A percentile compares a stretch with the other conserved stretches of the same genome.
These are phyloP conservation scores for Jackrogersella multiformis DNA, from an alignment of 495 filamentous ascomycete species.

Conservation along the genomic window DNA sequence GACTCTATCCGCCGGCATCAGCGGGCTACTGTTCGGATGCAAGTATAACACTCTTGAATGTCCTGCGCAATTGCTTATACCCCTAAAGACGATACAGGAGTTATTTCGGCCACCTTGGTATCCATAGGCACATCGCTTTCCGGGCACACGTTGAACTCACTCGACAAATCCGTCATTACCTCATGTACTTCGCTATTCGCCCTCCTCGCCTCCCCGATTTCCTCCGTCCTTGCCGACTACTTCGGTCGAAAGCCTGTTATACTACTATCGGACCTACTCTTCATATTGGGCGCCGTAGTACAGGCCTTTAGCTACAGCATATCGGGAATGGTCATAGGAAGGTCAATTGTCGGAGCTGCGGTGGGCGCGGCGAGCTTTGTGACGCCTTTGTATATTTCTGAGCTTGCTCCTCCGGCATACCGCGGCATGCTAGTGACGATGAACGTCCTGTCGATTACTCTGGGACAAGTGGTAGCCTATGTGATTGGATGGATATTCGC, in stretches of 20 bases:
- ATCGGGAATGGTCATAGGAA: slow-evolving; percentile 76
- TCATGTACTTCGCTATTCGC: slow-evolving; percentile 84
- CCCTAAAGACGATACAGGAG: slow-evolving; percentile 79
- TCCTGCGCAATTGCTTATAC: slow-evolving; percentile 33
- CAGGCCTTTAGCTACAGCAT: slow-evolving; percentile 75
- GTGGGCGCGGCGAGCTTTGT: slow-evolving; percentile 86
- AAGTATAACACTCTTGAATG: slow-evolving; percentile 52
- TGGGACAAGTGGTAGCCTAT: slow-evolving; percentile 88
- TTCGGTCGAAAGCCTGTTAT: slow-evolving; percentile 80
- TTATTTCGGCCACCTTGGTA: slow-evolving; percentile 88
- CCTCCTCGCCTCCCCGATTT: slow-evolving; percentile 77
- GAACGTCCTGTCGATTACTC: slow-evolving; percentile 80
- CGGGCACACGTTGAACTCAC: slow-evolving; percentile 67
- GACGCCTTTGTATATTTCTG: slow-evolving; percentile 85
- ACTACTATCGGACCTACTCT: slow-evolving; percentile 79
- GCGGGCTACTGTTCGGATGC: slow-evolving; percentile 89
- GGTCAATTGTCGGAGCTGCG: slow-evolving; percentile 81
- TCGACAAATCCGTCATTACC: slow-evolving; percentile 87
- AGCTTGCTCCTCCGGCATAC: slow-evolving; percentile 78
- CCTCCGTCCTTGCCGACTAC: slow-evolving; percentile 77
- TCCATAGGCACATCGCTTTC: slow-evolving; percentile 82
- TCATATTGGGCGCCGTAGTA: slow-evolving; percentile 75
- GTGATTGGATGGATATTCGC: slow-evolving; percentile 74
- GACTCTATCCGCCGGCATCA: slow-evolving; percentile 83
- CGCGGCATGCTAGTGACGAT: slow-evolving; percentile 82